Evolutionary conservation across 495 filamentous ascomycete genomes (phyloP).

Genomic region (Margaritispora aquatica): DNA sequence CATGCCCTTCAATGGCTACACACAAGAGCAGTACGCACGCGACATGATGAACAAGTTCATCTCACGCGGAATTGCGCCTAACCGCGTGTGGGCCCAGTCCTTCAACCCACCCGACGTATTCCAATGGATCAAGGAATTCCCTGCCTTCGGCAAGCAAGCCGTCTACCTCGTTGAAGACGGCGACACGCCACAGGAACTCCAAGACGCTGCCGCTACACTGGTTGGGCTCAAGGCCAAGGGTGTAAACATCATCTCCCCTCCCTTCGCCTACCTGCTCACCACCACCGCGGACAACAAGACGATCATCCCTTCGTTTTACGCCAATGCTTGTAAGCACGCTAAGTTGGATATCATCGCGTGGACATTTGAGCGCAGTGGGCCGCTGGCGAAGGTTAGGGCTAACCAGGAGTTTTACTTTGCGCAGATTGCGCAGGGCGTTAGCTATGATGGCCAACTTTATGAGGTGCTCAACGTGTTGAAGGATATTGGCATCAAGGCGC

Average conservation of each 20-base stretch:
- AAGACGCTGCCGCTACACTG: constrained; percentile 41
- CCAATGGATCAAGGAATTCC: constrained; percentile 55
- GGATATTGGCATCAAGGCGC: constrained; percentile 46
- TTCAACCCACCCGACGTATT: constrained; percentile 54
- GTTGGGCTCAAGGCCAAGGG: constrained; percentile 36
- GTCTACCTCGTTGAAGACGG: constrained; percentile 51
- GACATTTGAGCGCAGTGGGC: constrained; percentile 55
- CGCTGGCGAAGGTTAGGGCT: constrained; percentile 36
- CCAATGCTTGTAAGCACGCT: constrained; percentile 40
- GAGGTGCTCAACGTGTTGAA: constrained; percentile 51
- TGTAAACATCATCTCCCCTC: constrained; percentile 37
- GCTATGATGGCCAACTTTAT: constrained; percentile 53
- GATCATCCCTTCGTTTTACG: constrained; percentile 38
- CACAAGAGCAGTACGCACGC: constrained; percentile 49
- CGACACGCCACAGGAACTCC: constrained; percentile 37
- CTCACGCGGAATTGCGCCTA: constrained; percentile 40
- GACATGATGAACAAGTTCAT: constrained; percentile 55
- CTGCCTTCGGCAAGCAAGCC: constrained; percentile 49
- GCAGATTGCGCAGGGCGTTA: constrained; percentile 40
- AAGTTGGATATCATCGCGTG: constrained; percentile 54
- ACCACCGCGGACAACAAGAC: constrained; percentile 26
- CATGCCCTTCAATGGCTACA: constrained; percentile 60
- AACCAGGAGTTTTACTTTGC: constrained; percentile 46
- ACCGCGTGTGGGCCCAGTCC: constrained; percentile 52
- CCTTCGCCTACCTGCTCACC: constrained; percentile 35